Evolutionary conservation across 441 rosid genomes (phyloP), one percentile per base, ranked within the genome.

Genomic region (Populus hybrid): DNA sequence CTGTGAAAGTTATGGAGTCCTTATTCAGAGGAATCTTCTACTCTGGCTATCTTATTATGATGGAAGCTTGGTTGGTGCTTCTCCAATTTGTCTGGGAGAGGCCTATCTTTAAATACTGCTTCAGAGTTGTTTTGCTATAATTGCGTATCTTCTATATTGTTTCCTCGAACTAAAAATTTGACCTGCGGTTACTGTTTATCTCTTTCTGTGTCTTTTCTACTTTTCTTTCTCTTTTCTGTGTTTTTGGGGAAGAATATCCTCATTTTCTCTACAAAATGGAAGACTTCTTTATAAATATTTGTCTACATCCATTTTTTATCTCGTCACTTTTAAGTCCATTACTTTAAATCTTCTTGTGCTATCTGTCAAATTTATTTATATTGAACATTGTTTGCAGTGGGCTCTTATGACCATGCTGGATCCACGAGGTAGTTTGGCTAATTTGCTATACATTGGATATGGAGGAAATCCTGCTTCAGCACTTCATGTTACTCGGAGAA

Each of bases 371-470:
- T 72, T 77, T 73, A 69, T 57, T 68, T 63, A 65, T 74, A 73
- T 61, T 73, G 57, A 76, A 78, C 74, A 34, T 80, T 82, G 78
- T 53, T 68, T 87, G 81, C 91, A 93, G 98, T 91, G 98, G 98
- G 87, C 88, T 16, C 86, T 91, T 38, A 89, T 95, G 98, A 88
- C 97, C 66, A 82, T 93, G 59, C 75, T 91, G 73, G 92, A 95
- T 76, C 98, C 98, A 64, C 89, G 84, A 67, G 78, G 79, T 83
- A 89, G 83, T 74, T 59, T 93, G 74, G 94, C 90, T 77, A 87
- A 91, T 86, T 79, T 93, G 82, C 82, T 91, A 63, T 94, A 87
- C 86, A 50, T 88, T 80, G 88, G 95, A 75, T 89, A 86, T 84
- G 78, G 87, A 34, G 88, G 86, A 78, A 93, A 88, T 84, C 86